These are phyloP conservation scores for Naganishia liquefaciens DNA, from an alignment of 1,284 basidiomycete species.

Conservation along the genomic window DNA sequence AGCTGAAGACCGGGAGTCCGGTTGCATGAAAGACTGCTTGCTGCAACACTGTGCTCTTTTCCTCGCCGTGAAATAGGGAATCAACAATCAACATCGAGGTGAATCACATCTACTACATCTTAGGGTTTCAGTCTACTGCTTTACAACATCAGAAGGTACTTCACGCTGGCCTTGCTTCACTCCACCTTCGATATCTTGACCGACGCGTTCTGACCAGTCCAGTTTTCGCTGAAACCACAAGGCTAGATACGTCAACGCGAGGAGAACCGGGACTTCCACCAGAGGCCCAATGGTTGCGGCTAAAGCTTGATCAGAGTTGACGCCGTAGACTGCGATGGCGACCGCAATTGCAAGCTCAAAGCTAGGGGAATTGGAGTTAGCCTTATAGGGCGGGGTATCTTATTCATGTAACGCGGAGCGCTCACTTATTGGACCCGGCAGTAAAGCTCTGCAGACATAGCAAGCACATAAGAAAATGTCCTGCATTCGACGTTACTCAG, in stretches of 20 bases:
- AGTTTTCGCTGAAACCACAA: slow-evolving; percentile 60
- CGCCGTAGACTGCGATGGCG: slow-evolving; percentile 73
- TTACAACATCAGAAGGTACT: too few relatives aligned
- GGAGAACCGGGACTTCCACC: slow-evolving; percentile 74
- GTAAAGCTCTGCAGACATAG: slow-evolving; percentile 48
- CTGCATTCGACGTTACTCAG: too few relatives aligned
- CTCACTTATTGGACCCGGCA: slow-evolving; percentile 56
- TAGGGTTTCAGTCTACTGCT: too few relatives aligned
- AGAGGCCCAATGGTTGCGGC: slow-evolving; percentile 73
- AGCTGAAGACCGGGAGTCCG: too few relatives aligned
- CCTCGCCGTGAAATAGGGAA: too few relatives aligned
- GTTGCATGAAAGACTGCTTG: too few relatives aligned
- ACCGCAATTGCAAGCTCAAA: slow-evolving; percentile 81
- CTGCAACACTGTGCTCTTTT: too few relatives aligned
- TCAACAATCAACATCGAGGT: too few relatives aligned
- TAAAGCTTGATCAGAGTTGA: slow-evolving; percentile 70
- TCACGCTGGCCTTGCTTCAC: too few relatives aligned
- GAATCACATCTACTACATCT: too few relatives aligned
- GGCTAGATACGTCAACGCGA: slow-evolving; percentile 70
- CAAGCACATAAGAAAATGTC: too few relatives aligned
- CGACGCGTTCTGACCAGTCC: slow-evolving; percentile 52
- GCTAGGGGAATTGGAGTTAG: slow-evolving; percentile 14
- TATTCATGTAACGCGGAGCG: neutral
- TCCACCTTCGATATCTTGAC: neutral
- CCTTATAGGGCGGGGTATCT: slow-evolving; percentile 5